Evolutionary conservation across 2,329 filamentous ascomycete genomes (phyloP), one percentile per base, ranked within the genome.

Genomic region (Nemania abortiva): DNA sequence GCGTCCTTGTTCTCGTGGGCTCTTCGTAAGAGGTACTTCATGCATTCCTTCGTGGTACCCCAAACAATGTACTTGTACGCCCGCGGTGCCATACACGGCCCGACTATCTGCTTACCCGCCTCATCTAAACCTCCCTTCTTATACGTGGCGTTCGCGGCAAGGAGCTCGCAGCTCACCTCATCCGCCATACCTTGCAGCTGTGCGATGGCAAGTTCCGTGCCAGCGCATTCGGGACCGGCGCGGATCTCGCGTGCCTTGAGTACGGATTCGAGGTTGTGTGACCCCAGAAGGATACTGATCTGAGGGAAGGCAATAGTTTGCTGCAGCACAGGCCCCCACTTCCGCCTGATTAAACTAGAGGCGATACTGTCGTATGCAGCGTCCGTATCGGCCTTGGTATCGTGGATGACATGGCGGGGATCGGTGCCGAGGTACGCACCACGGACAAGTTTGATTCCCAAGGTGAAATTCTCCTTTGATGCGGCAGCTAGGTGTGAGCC

Each of bases 101-200:
- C 68, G 22, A 58, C 68, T 10, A 31, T 24, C 42, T 56, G 27
- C 47, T 22, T 6, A 18, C 24, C 18, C 18, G 10, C 53, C 37
- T 50, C 27, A 42, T 42, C 58, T 1, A 20, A 18, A 9, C 13
- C 42, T 1, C 42, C 49, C 6, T 39, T 42, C 18, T 65, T 29
- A 24, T 54, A 18, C 9, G 42, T 20, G 61, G 57, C 52, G 10
- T 70, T 66, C 13, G 74, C 72, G 45, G 74, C 73, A 20, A 86
- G 77, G 15, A 91, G 81, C 77, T 89, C 88, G 77, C 88, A 90
- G 78, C 91, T 94, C 61, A 98, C 90, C 78, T 98, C 95, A 74
- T 98, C 95, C 1, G 95, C 95, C 95, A 98, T 98, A 49, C 95
- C 95, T 83, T 95, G 92, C 0, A 98, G 87, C 82, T 98, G 95